Percentiles rank a stretch among this genome's conserved stretches.
phyloP scores from a whole-genome alignment of 768 basidiomycete genomes.

The Psilocybe sp. region DNA sequence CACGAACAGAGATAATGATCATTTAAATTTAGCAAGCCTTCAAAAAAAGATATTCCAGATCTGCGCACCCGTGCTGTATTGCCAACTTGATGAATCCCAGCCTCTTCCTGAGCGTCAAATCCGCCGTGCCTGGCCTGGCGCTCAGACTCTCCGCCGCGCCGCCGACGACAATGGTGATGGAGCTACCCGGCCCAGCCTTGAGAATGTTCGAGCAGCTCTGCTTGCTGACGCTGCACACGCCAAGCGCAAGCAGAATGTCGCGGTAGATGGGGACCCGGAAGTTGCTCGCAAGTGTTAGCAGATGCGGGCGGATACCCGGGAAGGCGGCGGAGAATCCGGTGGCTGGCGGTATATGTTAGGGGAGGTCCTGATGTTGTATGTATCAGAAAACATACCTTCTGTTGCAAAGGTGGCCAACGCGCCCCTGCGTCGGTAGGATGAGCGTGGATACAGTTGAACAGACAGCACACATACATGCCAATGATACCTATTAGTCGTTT shows the following conservation, averaged over 20 bases:
- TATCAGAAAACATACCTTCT: slow-evolving; percentile 55
- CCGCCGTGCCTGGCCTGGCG: slow-evolving; percentile 96
- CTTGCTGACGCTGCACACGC: slow-evolving; percentile 92
- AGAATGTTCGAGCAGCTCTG: slow-evolving; percentile 88
- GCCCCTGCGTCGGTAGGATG: slow-evolving; percentile 52
- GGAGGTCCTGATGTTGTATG: not conserved
- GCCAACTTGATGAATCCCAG: slow-evolving; percentile 95
- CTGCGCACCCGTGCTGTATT: slow-evolving; percentile 79
- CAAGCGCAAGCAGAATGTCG: slow-evolving; percentile 82
- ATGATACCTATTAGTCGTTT: slow-evolving; percentile 70
- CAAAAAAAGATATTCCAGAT: too few relatives aligned
- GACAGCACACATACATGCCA: slow-evolving; percentile 71
- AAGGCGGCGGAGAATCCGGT: slow-evolving; percentile 89
- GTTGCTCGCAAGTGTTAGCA: slow-evolving; percentile 87
- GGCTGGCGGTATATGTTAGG: slow-evolving; percentile 38
- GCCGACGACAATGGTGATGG: slow-evolving; percentile 94
- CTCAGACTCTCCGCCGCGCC: slow-evolving; percentile 94
- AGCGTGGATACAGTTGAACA: not conserved
- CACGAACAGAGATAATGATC: not conserved
- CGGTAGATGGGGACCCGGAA: slow-evolving; percentile 93
- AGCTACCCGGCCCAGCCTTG: slow-evolving; percentile 52
- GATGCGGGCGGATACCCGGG: slow-evolving; percentile 90
- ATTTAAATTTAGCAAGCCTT: too few relatives aligned
- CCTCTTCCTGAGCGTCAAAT: slow-evolving; percentile 76
- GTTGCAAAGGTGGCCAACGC: slow-evolving; percentile 95